Percentiles rank a stretch among this genome's conserved stretches.
Conservation (phyloP, 805 yeast species). For the Ogataea ganodermae region DNA sequence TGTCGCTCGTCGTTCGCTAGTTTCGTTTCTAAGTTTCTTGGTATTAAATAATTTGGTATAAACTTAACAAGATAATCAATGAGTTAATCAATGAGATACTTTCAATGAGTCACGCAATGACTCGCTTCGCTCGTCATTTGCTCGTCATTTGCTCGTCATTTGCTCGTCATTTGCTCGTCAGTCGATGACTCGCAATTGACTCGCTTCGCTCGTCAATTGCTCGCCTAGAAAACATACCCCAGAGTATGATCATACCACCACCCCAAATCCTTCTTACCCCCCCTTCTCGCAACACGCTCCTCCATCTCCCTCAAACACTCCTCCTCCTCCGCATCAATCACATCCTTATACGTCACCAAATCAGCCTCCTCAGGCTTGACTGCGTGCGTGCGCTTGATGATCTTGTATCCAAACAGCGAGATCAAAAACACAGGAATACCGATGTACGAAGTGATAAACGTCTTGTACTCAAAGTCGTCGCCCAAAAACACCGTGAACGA, state of each 20-base stretch:
- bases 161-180: neutral
- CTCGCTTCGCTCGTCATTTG: neutral
- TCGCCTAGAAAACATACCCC: constrained; percentile 31
- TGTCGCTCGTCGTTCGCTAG: no score
- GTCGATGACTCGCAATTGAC: neutral
- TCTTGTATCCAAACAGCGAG: constrained; percentile 60
- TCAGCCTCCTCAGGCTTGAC: constrained; percentile 61
- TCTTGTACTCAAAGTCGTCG: constrained; percentile 54
- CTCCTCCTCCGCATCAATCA: constrained; percentile 54
- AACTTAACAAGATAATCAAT: no score
- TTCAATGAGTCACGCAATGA: neutral
- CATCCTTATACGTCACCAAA: constrained; percentile 55
- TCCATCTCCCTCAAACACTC: constrained; percentile 30
- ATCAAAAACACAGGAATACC: constrained; percentile 66
- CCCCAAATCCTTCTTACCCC: constrained; percentile 19
- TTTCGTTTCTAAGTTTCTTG: no score
- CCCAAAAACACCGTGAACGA: constrained; percentile 70
- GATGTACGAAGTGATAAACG: constrained; percentile 77
- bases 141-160: neutral
- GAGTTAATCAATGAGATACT: no score
- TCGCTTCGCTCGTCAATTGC: neutral
- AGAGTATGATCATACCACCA: constrained; percentile 36
- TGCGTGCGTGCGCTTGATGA: constrained; percentile 49
- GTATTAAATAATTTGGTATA: no score
- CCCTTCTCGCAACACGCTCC: constrained; percentile 19